A percentile compares a stretch with the other conserved stretches of the same genome.
Conservation (phyloP, 345 rosid genomes). For the Carallia brachiata region DNA sequence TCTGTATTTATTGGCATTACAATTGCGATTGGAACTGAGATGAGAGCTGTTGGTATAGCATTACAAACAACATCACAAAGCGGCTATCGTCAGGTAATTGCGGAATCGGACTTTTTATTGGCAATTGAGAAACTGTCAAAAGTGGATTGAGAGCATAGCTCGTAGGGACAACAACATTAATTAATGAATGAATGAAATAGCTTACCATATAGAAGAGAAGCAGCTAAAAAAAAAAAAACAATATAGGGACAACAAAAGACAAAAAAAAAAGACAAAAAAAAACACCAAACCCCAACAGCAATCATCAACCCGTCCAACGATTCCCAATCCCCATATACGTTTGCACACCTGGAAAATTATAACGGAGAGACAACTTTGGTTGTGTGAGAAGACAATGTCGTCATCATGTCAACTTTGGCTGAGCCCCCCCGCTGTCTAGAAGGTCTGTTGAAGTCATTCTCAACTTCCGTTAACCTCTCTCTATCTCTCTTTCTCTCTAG, state of each 20-base stretch:
- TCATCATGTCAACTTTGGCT: constrained; percentile 5
- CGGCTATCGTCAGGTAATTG: too few relatives aligned
- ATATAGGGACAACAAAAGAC: background rate
- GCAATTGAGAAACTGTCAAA: too few relatives aligned
- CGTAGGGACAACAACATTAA: too few relatives aligned
- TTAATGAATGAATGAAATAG: too few relatives aligned
- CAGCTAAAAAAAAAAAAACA: too few relatives aligned
- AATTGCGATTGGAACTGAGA: too few relatives aligned
- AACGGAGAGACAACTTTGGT: constrained; percentile 11
- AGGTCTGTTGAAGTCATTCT: constrained; percentile 1
- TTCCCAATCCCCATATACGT: background rate
- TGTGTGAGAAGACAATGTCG: constrained; percentile 13
- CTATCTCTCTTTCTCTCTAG: background rate
- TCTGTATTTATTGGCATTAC: too few relatives aligned
- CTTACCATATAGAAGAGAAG: too few relatives aligned
- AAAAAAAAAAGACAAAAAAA: background rate
- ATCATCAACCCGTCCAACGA: background rate
- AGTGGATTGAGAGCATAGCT: too few relatives aligned
- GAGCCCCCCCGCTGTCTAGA: background rate
- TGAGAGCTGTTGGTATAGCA: too few relatives aligned
- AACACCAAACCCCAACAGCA: background rate
- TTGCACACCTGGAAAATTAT: background rate
- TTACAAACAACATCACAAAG: too few relatives aligned
- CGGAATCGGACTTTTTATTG: too few relatives aligned
- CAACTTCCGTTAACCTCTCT: background rate